Evolutionary conservation across 2,329 filamentous ascomycete genomes (phyloP), one percentile per base, ranked within the genome.

Genomic region (Aphanocladium album): DNA sequence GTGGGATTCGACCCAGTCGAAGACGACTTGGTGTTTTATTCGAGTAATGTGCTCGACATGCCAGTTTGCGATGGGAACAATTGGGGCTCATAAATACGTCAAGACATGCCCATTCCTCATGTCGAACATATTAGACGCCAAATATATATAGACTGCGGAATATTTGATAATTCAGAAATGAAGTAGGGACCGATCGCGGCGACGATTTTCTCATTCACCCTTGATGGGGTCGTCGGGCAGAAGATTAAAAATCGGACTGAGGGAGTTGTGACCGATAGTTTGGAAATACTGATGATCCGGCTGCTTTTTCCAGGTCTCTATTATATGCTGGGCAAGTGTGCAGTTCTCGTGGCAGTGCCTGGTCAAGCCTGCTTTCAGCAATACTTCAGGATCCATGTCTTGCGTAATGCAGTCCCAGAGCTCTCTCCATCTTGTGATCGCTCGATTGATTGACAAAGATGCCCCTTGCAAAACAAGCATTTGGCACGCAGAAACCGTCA

Each of bases 281-380:
- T 37, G 27, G 19, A 56, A 56, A 25, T 56, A 56, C 6, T 3
- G 27, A 37, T 55, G 51, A 5, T 27, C 17, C 11, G 35, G 51
- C 2, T 45, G 12, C 1, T 3, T n/a, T 9, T 16, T 6, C 17
- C 19, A 37, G 5, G 53, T 14, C 25, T 56, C 27, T 2, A 16
- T 30, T 3, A 57, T 12, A 30, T 27, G 30, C 19, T 14, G 45
- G 7, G 54, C 54, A 19, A 50, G 43, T 16, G 33, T 57, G 17
- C 43, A 57, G 33, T 57, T 57, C 19, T 49, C 33, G 19, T 56
- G 19, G 17, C 43, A 56, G 14, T 56, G 53, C 27, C 53, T 46
- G 1, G 53, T 56, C 9, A 56, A 8, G 7, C 53, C 53, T 17
- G 43, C 39, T 30, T 56, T 46, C 2, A 47, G 43, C 19, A 56